phyloP scores from a whole-genome alignment of 495 filamentous ascomycete species.

The Articulospora tetracladia region DNA sequence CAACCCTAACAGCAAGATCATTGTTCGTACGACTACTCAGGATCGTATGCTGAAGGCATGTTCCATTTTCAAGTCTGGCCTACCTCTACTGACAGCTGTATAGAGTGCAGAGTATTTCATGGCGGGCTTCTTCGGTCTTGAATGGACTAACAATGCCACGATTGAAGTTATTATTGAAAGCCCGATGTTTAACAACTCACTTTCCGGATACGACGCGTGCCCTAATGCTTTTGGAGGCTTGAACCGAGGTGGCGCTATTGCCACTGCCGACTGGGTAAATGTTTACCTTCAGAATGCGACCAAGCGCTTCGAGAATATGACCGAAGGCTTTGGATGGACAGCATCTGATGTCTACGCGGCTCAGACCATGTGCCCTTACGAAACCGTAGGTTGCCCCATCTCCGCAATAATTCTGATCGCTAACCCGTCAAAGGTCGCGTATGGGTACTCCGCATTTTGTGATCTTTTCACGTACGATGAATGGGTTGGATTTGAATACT shows the following conservation, averaged over 20 bases:
- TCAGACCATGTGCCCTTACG: conserved; percentile 53
- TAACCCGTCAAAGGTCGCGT: conserved; percentile 33
- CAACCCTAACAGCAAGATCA: conserved; percentile 55
- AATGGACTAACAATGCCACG: conserved; percentile 51
- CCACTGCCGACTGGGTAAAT: conserved; percentile 39
- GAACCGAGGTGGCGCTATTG: conserved; percentile 75
- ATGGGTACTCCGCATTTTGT: conserved; percentile 70
- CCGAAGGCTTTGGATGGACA: conserved; percentile 44
- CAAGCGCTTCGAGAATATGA: conserved; percentile 37
- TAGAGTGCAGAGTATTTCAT: conserved; percentile 68
- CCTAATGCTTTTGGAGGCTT: conserved; percentile 40
- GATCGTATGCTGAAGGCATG: conserved; percentile 57
- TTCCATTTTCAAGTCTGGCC: conserved; percentile 32
- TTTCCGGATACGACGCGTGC: conserved; percentile 45
- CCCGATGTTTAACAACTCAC: conserved; percentile 39
- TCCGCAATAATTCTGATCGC: conserved; percentile 33
- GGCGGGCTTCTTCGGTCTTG: conserved; percentile 61
- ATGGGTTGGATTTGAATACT: conserved; percentile 72
- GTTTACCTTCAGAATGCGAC: conserved; percentile 45
- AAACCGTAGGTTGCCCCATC: conserved; percentile 44
- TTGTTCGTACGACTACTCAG: conserved; percentile 56
- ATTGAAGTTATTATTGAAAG: conserved; percentile 47
- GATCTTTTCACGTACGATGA: conserved; percentile 62
- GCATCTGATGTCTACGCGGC: conserved; percentile 48
- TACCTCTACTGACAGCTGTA: conserved; percentile 33